A percentile compares a stretch with the other conserved stretches of the same genome.
phyloP scores from a whole-genome alignment of 495 filamentous ascomycete species.

The Penicillium macrosclerotiorum region DNA sequence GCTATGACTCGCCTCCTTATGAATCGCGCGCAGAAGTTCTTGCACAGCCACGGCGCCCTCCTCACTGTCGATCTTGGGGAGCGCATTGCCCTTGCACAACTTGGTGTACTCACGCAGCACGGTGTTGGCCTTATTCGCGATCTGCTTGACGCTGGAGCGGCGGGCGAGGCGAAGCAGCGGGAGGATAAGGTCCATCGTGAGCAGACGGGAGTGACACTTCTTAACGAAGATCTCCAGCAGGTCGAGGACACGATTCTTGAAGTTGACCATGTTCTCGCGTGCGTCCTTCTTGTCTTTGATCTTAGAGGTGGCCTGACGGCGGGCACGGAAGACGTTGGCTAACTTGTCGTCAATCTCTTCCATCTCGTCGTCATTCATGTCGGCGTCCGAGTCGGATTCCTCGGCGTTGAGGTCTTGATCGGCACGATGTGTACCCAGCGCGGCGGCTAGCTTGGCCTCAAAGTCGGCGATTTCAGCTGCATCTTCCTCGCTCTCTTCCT shows the following conservation, averaged over 20 bases:
- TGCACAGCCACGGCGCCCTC: conserved; percentile 43
- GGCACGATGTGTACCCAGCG: conserved; percentile 62
- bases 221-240: conserved; percentile 83
- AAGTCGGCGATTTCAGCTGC: conserved; percentile 60
- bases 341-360: conserved; percentile 80
- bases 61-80: conserved; percentile 40
- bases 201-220: conserved; percentile 63
- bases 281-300: conserved; percentile 83
- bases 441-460: conserved; percentile 74
- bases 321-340: conserved; percentile 77
- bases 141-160: conserved; percentile 64
- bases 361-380: conserved; percentile 97
- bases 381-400: conserved; percentile 62
- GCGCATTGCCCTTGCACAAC: conserved; percentile 55
- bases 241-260: conserved; percentile 92
- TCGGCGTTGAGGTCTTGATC: conserved; percentile 53
- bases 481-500: conserved; percentile 41
- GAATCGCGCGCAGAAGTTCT: conserved; percentile 63
- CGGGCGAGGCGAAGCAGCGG: conserved; percentile 60
- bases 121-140: conserved; percentile 67
- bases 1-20: conserved; percentile 67
- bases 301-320: conserved; percentile 57
- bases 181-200: conserved; percentile 66
- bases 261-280: conserved; percentile 85
- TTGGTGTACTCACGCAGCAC: conserved; percentile 71